Evolutionary conservation across 2,329 filamentous ascomycete genomes (phyloP).

Genomic region (Phialophora tarda): DNA sequence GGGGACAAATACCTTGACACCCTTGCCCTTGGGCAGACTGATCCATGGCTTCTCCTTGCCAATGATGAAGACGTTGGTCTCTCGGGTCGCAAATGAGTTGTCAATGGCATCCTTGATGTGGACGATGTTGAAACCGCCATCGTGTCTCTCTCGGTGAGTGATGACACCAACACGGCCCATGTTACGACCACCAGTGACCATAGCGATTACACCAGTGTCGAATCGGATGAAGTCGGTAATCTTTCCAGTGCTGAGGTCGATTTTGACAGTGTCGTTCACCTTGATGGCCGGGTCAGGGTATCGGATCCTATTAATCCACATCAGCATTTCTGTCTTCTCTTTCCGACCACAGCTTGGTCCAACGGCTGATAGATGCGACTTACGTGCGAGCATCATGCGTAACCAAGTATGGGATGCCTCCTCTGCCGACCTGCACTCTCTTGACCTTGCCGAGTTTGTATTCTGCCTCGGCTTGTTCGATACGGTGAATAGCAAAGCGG

Average conservation of each 20-base stretch:
- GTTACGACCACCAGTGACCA: slow-evolving; percentile 99
- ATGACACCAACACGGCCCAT: slow-evolving; percentile 99
- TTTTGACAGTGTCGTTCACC: slow-evolving; percentile 99
- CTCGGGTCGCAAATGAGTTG: slow-evolving; percentile 99
- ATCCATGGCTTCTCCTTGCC: slow-evolving; percentile 99
- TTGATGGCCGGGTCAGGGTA: slow-evolving; percentile 98
- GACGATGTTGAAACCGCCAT: slow-evolving; percentile 99
- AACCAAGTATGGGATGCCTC: slow-evolving; percentile 99
- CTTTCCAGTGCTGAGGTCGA: slow-evolving; percentile 95
- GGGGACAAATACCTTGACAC: slow-evolving; percentile 74
- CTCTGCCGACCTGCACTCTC: slow-evolving; percentile 98
- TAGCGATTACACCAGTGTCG: slow-evolving; percentile 96
- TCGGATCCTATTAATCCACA: slow-evolving; percentile 76
- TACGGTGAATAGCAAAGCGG: slow-evolving; percentile 99
- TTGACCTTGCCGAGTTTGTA: slow-evolving; percentile 99
- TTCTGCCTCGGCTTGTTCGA: slow-evolving; percentile 97
- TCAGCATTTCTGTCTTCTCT: slow-evolving; percentile 47
- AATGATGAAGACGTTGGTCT: slow-evolving; percentile 99
- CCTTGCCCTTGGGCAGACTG: slow-evolving; percentile 99
- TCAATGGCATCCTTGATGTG: slow-evolving; percentile 99
- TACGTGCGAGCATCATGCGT: slow-evolving; percentile 99
- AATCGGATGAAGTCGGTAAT: slow-evolving; percentile 98
- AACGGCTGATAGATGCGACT: slow-evolving; percentile 99
- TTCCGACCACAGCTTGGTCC: slow-evolving; percentile 93
- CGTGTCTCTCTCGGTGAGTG: slow-evolving; percentile 99